These are phyloP conservation scores for Pinus tabuliformis DNA, from an alignment of 75 land plant genomes.

Conservation along the genomic window DNA sequence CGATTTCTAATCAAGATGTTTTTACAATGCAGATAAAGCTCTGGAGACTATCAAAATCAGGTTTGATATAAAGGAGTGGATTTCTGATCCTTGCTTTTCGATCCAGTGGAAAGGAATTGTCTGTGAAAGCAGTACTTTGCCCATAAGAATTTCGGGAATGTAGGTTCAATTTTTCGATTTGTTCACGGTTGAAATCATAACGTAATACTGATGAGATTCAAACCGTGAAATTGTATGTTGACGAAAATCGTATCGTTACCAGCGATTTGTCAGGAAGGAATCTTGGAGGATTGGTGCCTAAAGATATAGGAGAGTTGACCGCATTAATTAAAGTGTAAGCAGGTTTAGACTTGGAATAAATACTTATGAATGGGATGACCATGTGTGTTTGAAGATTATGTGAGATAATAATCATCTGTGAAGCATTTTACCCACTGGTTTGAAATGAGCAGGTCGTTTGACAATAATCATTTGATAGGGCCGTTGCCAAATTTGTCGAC, in stretches of 20 bases:
- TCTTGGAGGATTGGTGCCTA: not conserved
- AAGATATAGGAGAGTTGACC: not conserved
- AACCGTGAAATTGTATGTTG: not conserved
- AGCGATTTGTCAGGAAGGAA: conserved; percentile 1
- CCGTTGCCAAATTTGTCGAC: not conserved
- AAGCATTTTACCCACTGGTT: not conserved
- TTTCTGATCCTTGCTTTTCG: not conserved
- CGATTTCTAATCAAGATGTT: too few species aligned
- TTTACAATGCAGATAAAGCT: not conserved
- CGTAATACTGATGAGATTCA: not conserved
- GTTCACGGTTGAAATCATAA: not conserved
- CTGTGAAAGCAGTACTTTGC: not conserved
- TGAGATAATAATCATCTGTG: not conserved
- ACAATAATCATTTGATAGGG: not conserved
- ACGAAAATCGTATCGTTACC: not conserved
- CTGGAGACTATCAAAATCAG: not conserved
- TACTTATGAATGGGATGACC: not conserved
- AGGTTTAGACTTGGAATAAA: too few species aligned
- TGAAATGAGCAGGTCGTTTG: not conserved
- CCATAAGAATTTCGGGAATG: not conserved
- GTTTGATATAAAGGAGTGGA: not conserved
- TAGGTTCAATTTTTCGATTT: not conserved
- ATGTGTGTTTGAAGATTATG: too few species aligned
- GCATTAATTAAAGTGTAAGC: not conserved
- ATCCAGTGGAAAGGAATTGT: not conserved